Evolutionary conservation across 164 flowering plant genomes (phyloP), one percentile per base, ranked within the genome.

Genomic region (Paratinospora sagittata): DNA sequence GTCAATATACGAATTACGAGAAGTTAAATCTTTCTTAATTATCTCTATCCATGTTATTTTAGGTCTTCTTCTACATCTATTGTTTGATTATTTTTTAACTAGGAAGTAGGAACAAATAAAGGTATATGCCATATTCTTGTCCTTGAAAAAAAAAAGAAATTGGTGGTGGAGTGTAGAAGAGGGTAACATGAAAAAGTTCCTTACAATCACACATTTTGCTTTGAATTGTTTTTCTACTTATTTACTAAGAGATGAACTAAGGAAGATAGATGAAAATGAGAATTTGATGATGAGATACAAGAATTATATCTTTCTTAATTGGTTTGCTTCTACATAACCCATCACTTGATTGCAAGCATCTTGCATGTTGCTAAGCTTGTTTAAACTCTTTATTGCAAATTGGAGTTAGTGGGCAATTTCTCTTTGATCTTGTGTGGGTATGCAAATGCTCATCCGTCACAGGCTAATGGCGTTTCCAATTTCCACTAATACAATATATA

Each of bases 401-500:
- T 58, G 63, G 63, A 24, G 21, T 58, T 21, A 58, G 63, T 58
- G 63, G 27, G 8, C 21, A 3, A 26, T 26, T 13, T 37, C 52
- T n/a, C 11, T 21, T 37, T 66, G 49, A 66, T 37, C 27, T 66
- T 21, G 27, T n/a, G n/a, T 66, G 23, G 41, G 41, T 66, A 37
- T 66, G 45, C 37, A 37, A 37, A 41, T 21, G 52, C 19, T 2
- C 10, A 37, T 66, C 41, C 19, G 9, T 27, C 41, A 16, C 24
- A 4, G 55, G 55, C 17, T 49, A 17, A 17, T 36, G 66, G 41
- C 23, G 13, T 10, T 24, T 61, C 9, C 26, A 57, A 21, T 60
- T 68, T 17, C 68, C 12, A 47, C 41, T 39, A 63, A 8, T 33
- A 57, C 27, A 70, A 37, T 70, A 65, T 64, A 16, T 73, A 68